Percentiles rank a stretch among this genome's conserved stretches.
phyloP scores from a whole-genome alignment of 768 basidiomycete species.

The Auriscalpium vulgare region DNA sequence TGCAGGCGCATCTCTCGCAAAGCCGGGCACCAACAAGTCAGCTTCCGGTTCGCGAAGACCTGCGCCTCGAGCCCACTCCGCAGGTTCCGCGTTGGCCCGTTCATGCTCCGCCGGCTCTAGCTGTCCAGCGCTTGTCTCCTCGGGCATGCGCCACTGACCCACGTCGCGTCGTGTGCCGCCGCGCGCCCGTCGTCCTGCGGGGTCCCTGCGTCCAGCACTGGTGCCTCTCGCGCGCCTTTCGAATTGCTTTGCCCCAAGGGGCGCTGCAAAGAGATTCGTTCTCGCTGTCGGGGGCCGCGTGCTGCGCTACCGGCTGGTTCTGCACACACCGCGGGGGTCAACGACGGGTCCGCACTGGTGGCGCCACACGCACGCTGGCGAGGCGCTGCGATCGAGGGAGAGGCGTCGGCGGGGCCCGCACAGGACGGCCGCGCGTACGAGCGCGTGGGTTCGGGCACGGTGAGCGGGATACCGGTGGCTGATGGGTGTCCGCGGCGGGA shows the following conservation, averaged over 20 bases:
- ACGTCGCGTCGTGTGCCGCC: neutral
- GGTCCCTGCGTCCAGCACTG: slow-evolving; percentile 4
- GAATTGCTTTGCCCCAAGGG: slow-evolving; percentile 7
- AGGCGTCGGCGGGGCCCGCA: neutral
- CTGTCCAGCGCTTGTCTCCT: neutral
- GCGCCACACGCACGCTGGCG: neutral
- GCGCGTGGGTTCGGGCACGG: neutral
- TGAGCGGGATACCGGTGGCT: slow-evolving; percentile 6
- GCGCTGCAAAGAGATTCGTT: slow-evolving; percentile 11
- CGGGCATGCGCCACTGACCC: neutral
- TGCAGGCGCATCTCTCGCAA: slow-evolving; percentile 4
- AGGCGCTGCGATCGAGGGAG: neutral
- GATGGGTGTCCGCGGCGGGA: slow-evolving; percentile 3
- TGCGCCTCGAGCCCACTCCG: slow-evolving; percentile 6
- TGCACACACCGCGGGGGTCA: neutral
- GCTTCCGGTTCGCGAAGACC: slow-evolving; percentile 5
- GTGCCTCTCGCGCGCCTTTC: neutral
- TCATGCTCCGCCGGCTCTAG: neutral
- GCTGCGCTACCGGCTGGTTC: slow-evolving; percentile 6
- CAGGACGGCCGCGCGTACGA: neutral
- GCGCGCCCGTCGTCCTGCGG: neutral
- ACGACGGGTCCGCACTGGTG: neutral
- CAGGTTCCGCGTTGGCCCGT: neutral
- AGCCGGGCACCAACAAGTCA: neutral
- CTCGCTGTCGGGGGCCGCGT: slow-evolving; percentile 7